phyloP scores from a whole-genome alignment of 1,284 basidiomycete genomes.

The Tilletia indica region DNA sequence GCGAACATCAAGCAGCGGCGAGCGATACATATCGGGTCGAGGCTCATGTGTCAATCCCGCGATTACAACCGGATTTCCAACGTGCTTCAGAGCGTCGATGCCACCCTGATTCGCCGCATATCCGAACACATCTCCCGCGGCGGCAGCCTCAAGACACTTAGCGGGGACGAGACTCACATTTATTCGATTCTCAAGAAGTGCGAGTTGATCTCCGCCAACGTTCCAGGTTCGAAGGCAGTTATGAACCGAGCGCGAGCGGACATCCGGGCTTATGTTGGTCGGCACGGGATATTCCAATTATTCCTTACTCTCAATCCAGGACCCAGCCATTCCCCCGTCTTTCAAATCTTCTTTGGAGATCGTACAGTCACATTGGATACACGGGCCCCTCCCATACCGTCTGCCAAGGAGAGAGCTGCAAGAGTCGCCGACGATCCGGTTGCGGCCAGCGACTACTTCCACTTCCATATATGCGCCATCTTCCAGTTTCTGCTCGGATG shows the following conservation, averaged over 20 bases:
- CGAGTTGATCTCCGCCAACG: not conserved
- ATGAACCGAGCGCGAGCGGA: not conserved
- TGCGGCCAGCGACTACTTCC: not conserved
- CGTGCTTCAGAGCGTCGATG: no score
- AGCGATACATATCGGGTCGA: no score
- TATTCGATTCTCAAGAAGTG: slow-evolving; percentile 2
- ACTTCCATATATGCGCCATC: not conserved
- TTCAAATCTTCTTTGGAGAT: not conserved
- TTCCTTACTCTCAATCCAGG: not conserved
- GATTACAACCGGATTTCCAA: no score
- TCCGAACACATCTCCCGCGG: no score
- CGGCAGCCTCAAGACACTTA: no score
- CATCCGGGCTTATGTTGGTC: not conserved
- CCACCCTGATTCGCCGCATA: no score
- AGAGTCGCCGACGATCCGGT: not conserved
- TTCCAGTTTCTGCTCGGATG: not conserved
- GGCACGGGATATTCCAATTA: not conserved
- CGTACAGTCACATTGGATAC: no score
- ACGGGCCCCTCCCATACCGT: no score
- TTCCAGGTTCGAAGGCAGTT: not conserved
- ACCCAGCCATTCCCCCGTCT: not conserved
- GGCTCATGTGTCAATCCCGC: no score
- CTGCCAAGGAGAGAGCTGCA: not conserved
- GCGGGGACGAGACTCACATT: no score
- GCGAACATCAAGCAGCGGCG: no score